Conservation (phyloP, 305 asterid species). For the Fraxinus latifolia region DNA sequence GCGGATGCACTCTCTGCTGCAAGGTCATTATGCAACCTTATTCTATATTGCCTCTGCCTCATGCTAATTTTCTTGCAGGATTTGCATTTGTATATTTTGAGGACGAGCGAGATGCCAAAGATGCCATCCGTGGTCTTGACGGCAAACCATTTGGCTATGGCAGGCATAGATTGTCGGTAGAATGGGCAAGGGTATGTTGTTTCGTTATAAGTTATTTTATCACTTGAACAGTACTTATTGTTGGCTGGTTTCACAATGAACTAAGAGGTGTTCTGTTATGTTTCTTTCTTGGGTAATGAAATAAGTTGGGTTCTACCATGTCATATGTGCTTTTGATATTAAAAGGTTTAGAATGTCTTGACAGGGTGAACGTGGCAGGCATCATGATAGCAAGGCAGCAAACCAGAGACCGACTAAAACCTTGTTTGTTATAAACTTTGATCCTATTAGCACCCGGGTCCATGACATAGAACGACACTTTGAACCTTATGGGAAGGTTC, state of each 20-base stretch:
- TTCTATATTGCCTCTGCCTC: conserved; percentile 22
- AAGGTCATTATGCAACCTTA: conserved; percentile 19
- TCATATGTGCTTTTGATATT: background rate
- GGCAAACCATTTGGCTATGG: conserved; percentile 64
- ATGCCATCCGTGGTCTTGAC: conserved; percentile 70
- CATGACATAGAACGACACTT: conserved; percentile 82
- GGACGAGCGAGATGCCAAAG: conserved; percentile 90
- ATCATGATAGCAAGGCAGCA: conserved; percentile 56
- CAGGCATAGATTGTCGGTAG: conserved; percentile 65
- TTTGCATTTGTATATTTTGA: conserved; percentile 87
- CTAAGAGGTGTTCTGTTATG: background rate
- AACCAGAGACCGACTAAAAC: conserved; percentile 78
- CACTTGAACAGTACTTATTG: background rate
- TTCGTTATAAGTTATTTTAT: background rate
- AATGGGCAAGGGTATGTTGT: conserved; percentile 80
- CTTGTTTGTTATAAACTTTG: conserved; percentile 85
- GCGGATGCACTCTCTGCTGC: conserved; percentile 30
- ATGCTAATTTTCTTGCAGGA: conserved; percentile 42
- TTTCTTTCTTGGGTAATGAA: background rate
- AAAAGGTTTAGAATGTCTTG: conserved; percentile 14
- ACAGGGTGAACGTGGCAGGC: conserved; percentile 88
- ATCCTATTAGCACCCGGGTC: conserved; percentile 65
- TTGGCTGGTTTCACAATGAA: background rate
- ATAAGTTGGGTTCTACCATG: background rate
- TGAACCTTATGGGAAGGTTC: conserved; percentile 77